Base-by-base conservation (phyloP, 345 rosid species). In the Populus ilicifolia region DNA sequence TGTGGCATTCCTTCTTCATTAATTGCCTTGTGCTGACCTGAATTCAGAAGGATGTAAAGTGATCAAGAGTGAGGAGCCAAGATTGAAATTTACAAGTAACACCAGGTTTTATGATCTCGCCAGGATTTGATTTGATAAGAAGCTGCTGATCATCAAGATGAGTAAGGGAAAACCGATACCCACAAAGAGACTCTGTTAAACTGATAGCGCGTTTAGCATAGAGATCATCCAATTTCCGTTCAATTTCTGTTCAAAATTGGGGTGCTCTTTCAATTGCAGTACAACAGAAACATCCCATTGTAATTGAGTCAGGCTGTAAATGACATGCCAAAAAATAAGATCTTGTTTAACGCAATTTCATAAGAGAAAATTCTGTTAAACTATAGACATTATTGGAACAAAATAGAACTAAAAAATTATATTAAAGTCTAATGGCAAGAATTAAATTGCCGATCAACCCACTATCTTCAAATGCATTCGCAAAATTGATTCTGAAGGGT, bases 1-100 rank as follows among this genome's bases (percentile, higher is more conserved):
- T 82, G 82, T 0, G 96, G 96, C 97, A 93, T 93, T 33, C 96
- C 97, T 72, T 93, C 96, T 8, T 90, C 96, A 20, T 85, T 89
- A 69, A 90, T 85, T 2, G 90, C 94, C 86, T 91, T 93, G 84
- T 65, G 84, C 71, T 89, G 92, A 67, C 84, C 95, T 91, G 79
- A 29, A 71, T 59, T n/a, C 30, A 23, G 61, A 54, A 46, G 29
- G 8, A 23, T 14, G 5, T 13, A 9, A 66, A 12, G 9, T 16
- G 68, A 27, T 56, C 3, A 29, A 30, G 12, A 29, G 41, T 1
- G 11, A 67, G 35, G 44, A 12, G 6, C 17, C 0, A 18, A 5
- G 1, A 30, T 41, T 38, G 43, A 66, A 18, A 23, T 18, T 11
- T 18, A 43, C 14, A 18, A 6, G 3, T 1, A 3, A 72, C 81